Conservation (phyloP, 805 yeast species). For the Ogataea degrootiae region DNA sequence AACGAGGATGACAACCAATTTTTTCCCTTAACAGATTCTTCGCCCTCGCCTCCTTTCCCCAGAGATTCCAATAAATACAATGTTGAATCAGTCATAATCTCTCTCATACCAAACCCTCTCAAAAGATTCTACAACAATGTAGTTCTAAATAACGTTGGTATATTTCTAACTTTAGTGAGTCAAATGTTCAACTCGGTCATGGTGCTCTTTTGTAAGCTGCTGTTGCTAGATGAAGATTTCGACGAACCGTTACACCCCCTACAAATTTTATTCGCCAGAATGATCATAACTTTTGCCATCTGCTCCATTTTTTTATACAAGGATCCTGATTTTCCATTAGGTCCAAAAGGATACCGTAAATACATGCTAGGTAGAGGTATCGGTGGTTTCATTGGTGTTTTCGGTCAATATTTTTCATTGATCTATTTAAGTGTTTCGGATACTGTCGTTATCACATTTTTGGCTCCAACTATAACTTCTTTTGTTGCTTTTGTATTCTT, state of each 20-base stretch:
- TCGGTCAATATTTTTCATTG: conserved; percentile 70
- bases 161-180: conserved; percentile 51
- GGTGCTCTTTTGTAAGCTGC: conserved; percentile 70
- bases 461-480: conserved; percentile 74
- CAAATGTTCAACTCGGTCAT: conserved; percentile 74
- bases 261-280: conserved; percentile 73
- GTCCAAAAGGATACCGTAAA: conserved; percentile 54
- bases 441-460: conserved; percentile 73
- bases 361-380: conserved; percentile 59
- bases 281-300: conserved; percentile 63
- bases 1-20: too few species aligned
- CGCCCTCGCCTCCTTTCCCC: too few species aligned
- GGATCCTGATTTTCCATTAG: conserved; percentile 62
- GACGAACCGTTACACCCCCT: conserved; percentile 65
- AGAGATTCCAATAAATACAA: too few species aligned
- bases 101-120: too few species aligned
- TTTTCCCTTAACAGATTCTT: too few species aligned
- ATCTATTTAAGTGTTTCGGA: conserved; percentile 74
- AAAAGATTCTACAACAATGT: conserved; percentile 7
- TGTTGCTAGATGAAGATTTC: conserved; percentile 60
- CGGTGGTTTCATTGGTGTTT: conserved; percentile 77
- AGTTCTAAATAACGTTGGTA: conserved; percentile 45
- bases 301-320: conserved; percentile 38
- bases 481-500: conserved; percentile 64
- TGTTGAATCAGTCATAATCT: too few species aligned